Base-by-base conservation (phyloP, 2,329 filamentous ascomycete species). In the Trichoderma sp. region DNA sequence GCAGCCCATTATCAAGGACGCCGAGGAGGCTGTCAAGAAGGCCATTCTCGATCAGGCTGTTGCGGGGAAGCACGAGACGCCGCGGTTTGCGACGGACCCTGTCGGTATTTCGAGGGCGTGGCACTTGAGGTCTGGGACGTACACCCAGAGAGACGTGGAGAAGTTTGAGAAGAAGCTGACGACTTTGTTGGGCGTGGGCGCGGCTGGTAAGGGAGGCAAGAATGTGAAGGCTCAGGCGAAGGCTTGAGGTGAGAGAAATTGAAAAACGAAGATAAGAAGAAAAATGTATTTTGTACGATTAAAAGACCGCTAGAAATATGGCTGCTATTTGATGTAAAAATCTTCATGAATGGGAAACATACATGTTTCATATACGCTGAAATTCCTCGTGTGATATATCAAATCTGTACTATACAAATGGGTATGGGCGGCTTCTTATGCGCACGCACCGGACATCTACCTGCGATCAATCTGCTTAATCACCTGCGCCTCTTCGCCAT, bases 401-500 rank as follows among this genome's bases (percentile, higher is more conserved):
- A n/a, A 26, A 57, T 57, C 12, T 58, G 6, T 58, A 58, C 30
- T 67, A n/a, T 68, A 68, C 36, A 68, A 47, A n/a, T 53, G 47
- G 47, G 47, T 53, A 53, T 53, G 47, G 34, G 36, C 7, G 32
- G 7, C 13, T 9, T 57, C 32, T 26, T 26, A 2, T 23, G 13
- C 20, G 11, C 6, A 11, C 3, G 15, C 12, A 3, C 32, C 47
- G 15, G 5, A 1, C 12, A 26, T 28, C 39, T 68, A 75, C 23
- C 72, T 72, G 72, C 78, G 78, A 74, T 79, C 80, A 17, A 85
- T 76, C 77, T 83, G 79, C 75, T 82, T 82, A 30, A 86, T 73
- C 3, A 82, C 79, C 76, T 84, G 82, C 77, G 86, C 85, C 81
- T 90, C 87, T 53, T 81, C 81, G 12, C 76, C 76, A 59, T 87